Conservation (phyloP, 257 asterid species). For the Solanum corneliomulleri region DNA sequence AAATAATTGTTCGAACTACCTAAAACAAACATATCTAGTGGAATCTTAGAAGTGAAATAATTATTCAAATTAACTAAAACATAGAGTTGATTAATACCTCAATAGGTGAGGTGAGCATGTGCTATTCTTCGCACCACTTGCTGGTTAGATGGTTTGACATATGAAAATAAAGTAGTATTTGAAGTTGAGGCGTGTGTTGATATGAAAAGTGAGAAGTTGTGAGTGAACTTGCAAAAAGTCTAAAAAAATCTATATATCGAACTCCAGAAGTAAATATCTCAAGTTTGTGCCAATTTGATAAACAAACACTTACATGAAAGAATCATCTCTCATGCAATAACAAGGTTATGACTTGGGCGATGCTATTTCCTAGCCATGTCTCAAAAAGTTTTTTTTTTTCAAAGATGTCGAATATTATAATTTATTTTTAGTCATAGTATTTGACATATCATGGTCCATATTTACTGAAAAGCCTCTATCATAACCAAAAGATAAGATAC, state of each 20-base stretch:
- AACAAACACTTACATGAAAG: background rate
- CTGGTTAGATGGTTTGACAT: background rate
- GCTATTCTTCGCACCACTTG: background rate
- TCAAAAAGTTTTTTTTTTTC: background rate
- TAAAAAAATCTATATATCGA: background rate
- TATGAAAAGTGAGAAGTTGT: background rate
- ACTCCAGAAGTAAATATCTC: background rate
- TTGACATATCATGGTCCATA: background rate
- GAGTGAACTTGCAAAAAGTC: background rate
- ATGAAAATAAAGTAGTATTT: background rate
- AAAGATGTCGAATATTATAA: background rate
- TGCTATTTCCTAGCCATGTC: background rate
- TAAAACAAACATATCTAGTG: background rate
- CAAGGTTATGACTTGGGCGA: background rate
- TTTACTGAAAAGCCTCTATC: background rate
- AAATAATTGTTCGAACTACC: background rate
- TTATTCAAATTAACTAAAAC: background rate
- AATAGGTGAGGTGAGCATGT: background rate
- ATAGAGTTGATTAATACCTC: background rate
- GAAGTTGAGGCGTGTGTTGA: background rate
- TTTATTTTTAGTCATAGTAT: background rate
- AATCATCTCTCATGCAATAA: background rate
- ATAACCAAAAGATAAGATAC: background rate
- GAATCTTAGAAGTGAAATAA: too few relatives aligned
- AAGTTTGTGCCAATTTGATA: background rate